These are phyloP conservation scores for Coleophoma cylindrospora DNA, from an alignment of 2,329 filamentous ascomycete genomes.

Conservation along the genomic window DNA sequence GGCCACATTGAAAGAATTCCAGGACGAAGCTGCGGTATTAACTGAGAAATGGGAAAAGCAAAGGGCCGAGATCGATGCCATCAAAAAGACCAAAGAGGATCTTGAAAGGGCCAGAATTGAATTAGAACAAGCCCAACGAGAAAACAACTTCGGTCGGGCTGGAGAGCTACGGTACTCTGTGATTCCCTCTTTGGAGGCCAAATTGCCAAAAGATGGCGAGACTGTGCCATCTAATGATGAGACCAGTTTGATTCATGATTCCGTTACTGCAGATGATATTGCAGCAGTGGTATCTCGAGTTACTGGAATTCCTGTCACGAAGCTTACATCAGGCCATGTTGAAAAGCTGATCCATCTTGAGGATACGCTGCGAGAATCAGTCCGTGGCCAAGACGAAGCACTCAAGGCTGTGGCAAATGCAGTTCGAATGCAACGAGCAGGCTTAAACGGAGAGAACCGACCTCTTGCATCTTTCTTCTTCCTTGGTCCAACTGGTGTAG, in stretches of 20 bases:
- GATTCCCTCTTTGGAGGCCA: slow-evolving; percentile 76
- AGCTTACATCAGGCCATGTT: slow-evolving; percentile 87
- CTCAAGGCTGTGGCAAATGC: slow-evolving; percentile 87
- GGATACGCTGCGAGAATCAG: slow-evolving; percentile 74
- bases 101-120: slow-evolving; percentile 82
- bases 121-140: slow-evolving; percentile 79
- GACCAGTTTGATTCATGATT: slow-evolving; percentile 75
- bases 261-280: slow-evolving; percentile 93
- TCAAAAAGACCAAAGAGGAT: slow-evolving; percentile 85
- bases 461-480: slow-evolving; percentile 97
- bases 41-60: slow-evolving; percentile 89
- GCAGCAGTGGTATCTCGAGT: slow-evolving; percentile 84
- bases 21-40: slow-evolving; percentile 70
- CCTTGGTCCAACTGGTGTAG: slow-evolving; percentile 91
- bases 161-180: slow-evolving; percentile 84
- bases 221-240: slow-evolving; percentile 22
- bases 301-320: slow-evolving; percentile 89
- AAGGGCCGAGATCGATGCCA: slow-evolving; percentile 74
- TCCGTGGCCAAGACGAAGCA: slow-evolving; percentile 92
- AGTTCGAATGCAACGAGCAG: slow-evolving; percentile 88
- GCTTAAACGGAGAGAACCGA: slow-evolving; percentile 84
- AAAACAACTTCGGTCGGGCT: slow-evolving; percentile 85
- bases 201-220: slow-evolving; percentile 69
- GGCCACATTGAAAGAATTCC: slow-evolving; percentile 66
- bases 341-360: slow-evolving; percentile 97